Base-by-base conservation (phyloP, 495 filamentous ascomycete genomes). In the Clohesyomyces aquaticus region DNA sequence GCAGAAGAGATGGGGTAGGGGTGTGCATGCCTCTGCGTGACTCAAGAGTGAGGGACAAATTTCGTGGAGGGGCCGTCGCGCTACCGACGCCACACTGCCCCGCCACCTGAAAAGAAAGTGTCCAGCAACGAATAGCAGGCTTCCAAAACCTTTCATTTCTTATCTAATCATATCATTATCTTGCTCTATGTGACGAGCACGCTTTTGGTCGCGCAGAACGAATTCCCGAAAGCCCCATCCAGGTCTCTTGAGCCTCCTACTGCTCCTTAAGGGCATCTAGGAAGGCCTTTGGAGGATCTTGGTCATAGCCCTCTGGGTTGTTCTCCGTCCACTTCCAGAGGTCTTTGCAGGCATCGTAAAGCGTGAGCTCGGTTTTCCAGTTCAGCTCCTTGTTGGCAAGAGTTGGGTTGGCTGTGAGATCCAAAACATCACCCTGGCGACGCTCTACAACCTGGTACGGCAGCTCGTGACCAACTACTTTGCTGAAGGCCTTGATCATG, bases 291-390 rank as follows among this genome's bases (percentile, higher is more conserved):
- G 94, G 94, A 21, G 94, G 91, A 66, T 90, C 78, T 78, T 97
- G 93, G 54, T 91, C 82, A 79, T 98, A 98, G 18, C 94, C 94
- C 79, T 91, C 83, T 43, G 94, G 94, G 78, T 98, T 98, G 78
- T 97, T 98, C 76, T 89, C 83, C 1, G 85, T 87, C 94, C 94
- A 98, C 71, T 85, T 87, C 94, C 94, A 98, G 59, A 98, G 82
- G 73, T 98, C 91, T 73, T 86, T 86, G 75, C 94, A 98, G 11
- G 92, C 91, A 73, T 96, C 83, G 78, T 98, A 92, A 71, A 98
- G 83, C 16, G 91, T 93, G 51, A 85, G 82, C 80, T 93, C 81
- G 8, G 94, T 91, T 82, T 92, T 94, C 94, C 94, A 98, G 46
- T 85, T 81, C 21, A 98, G 83, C 82, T 98, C 94, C 68, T 81